Conservation (phyloP, 208 protist species). For the Kentomonas sorsogonicus region DNA sequence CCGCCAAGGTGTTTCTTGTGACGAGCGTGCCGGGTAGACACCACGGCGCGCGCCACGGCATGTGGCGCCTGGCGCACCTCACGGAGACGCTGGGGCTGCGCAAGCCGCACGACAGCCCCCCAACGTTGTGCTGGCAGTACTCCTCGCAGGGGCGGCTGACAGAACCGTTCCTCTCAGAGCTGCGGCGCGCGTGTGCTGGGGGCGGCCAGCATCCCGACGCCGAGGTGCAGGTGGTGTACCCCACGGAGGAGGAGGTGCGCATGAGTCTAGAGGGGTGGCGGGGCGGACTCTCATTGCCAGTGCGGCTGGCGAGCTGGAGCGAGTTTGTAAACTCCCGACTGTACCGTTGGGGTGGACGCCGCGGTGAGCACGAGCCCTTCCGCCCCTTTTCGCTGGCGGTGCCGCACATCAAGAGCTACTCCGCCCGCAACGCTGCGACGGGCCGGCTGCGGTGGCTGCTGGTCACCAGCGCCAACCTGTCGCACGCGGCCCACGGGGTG, state of each 20-base stretch:
- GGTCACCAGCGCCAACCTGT: slow-evolving; percentile 82
- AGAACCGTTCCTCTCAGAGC: slow-evolving; percentile 31
- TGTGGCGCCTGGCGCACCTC: slow-evolving; percentile 28
- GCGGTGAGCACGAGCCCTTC: slow-evolving; percentile 1
- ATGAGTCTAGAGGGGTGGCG: slow-evolving; percentile 68
- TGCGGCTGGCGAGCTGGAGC: slow-evolving; percentile 43
- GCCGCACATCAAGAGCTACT: slow-evolving; percentile 88
- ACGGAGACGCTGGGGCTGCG: neutral
- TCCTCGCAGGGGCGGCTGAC: slow-evolving; percentile 70
- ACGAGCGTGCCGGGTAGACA: slow-evolving; percentile 58
- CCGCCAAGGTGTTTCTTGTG: slow-evolving; percentile 51
- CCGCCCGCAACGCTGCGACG: slow-evolving; percentile 20
- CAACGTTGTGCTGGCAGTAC: slow-evolving; percentile 73
- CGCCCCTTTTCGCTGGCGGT: slow-evolving; percentile 28
- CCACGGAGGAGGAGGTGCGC: slow-evolving; percentile 73
- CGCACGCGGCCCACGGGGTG: slow-evolving; percentile 76
- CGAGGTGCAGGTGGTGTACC: slow-evolving; percentile 68
- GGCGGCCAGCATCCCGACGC: slow-evolving; percentile 13
- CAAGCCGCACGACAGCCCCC: neutral
- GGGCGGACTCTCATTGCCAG: slow-evolving; percentile 64
- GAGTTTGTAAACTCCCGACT: slow-evolving; percentile 65
- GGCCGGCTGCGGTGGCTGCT: slow-evolving; percentile 57
- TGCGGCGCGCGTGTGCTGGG: slow-evolving; percentile 47
- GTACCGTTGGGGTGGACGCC: slow-evolving; percentile 42
- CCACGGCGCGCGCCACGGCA: slow-evolving; percentile 17